Conservation (phyloP, 257 asterid genomes). For the Fraxinus cuspidata region DNA sequence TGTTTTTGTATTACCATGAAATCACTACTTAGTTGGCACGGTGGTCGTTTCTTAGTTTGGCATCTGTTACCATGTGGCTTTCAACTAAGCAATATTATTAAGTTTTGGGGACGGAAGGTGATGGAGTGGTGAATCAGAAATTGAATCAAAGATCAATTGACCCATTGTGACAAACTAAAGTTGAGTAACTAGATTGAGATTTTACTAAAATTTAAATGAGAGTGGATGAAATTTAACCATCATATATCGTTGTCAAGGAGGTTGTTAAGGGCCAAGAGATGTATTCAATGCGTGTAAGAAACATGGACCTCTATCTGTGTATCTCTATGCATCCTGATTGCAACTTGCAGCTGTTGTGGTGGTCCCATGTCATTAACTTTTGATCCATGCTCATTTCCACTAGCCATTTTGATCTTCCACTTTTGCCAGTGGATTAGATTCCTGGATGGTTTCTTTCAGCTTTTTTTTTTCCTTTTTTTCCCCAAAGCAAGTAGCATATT, state of each 20-base stretch:
- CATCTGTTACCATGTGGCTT: not conserved
- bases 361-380: slow-evolving; percentile 39
- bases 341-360: slow-evolving; percentile 21
- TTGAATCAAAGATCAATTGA: not conserved
- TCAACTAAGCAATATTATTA: not conserved
- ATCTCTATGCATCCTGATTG: slow-evolving; percentile 22
- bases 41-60: not conserved
- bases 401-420: slow-evolving; percentile 32
- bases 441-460: slow-evolving; percentile 11
- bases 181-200: not conserved
- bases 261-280: slow-evolving; percentile 23
- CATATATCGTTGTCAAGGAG: slow-evolving; percentile 8
- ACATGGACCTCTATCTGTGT: slow-evolving; percentile 8
- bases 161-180: not conserved
- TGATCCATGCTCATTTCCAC: slow-evolving; percentile 36
- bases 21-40: not conserved
- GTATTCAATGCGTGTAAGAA: not conserved
- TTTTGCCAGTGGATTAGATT: slow-evolving; percentile 34
- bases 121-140: not conserved
- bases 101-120: not conserved
- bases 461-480: not conserved
- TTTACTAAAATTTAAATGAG: not conserved
- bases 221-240: not conserved
- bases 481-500: not conserved
- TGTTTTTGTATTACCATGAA: not conserved